These are phyloP conservation scores for Friedmanniomyces endolithicus DNA, from an alignment of 495 filamentous ascomycete genomes.

Conservation along the genomic window DNA sequence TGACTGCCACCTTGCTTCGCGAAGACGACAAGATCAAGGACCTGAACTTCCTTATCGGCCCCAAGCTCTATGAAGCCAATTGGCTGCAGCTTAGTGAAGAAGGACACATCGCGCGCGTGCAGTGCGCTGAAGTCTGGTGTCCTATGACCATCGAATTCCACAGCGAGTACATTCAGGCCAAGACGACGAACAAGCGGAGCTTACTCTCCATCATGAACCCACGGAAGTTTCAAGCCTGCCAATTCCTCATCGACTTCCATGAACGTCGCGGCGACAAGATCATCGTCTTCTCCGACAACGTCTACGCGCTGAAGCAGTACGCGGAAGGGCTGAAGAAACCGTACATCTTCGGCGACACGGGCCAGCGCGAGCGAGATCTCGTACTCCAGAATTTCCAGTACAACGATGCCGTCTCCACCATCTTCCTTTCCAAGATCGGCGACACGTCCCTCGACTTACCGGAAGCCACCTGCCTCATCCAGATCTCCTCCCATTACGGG, in stretches of 20 bases:
- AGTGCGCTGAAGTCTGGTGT: conserved; percentile 98
- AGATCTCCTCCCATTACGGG: conserved; percentile 96
- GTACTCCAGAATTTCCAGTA: conserved; percentile 96
- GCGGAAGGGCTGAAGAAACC: conserved; percentile 74
- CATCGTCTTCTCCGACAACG: conserved; percentile 98
- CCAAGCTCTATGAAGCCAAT: conserved; percentile 95
- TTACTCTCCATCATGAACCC: conserved; percentile 97
- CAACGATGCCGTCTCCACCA: conserved; percentile 82
- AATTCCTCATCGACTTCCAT: conserved; percentile 96
- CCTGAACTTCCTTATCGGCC: conserved; percentile 94
- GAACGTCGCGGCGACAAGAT: conserved; percentile 94
- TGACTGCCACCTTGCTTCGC: conserved; percentile 87
- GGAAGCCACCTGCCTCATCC: conserved; percentile 93
- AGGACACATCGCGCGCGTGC: conserved; percentile 92
- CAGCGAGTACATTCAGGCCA: conserved; percentile 69
- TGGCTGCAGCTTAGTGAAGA: conserved; percentile 98
- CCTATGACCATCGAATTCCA: conserved; percentile 99
- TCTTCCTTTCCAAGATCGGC: conserved; percentile 96
- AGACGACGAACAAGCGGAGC: conserved; percentile 52
- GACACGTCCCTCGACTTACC: conserved; percentile 95
- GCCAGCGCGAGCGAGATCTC: conserved; percentile 71
- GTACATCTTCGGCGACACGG: conserved; percentile 87
- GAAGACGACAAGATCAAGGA: conserved; percentile 98
- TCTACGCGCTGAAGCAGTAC: conserved; percentile 81
- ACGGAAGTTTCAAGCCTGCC: conserved; percentile 88